Evolutionary conservation across 768 basidiomycete species (phyloP), one percentile per base, ranked within the genome.

Genomic region (Xerocomellus chrysenteron): DNA sequence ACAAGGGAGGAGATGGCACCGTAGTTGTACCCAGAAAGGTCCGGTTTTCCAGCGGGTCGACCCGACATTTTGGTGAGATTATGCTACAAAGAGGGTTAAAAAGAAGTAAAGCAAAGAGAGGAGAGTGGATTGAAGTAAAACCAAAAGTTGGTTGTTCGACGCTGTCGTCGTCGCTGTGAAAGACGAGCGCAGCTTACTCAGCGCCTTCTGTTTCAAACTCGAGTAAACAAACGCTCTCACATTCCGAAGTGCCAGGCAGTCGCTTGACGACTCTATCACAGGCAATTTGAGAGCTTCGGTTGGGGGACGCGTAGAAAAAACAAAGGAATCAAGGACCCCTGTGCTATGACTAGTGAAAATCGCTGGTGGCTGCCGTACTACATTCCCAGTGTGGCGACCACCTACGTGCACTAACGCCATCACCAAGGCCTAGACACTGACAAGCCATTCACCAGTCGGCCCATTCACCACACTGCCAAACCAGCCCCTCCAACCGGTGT

Each of bases 11-110:
- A 93, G 68, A 98, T 95, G 52, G 92, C 92, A 45, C 89, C 86
- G 81, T 98, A 98, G 78, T 97, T 97, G 84, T 94, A 98, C 43
- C 85, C 86, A 59, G 92, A 93, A 65, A 91, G 75, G 73, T 96
- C 92, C 50, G 84, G 87, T 76, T 88, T 90, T 57, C 73, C 79
- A 43, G 72, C 67, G 3, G 74, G 70, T 40, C 73, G 71, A 42
- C 73, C 69, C 8, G 78, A 71, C 78, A 79, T 79, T 58, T 57
- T 61, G 32, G 12, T 2, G 17, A 7, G 19, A 6, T n/a, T 26
- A 53, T 50, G 50, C 51, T 54, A 58, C 55, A 65, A 21, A 49
- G 19, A 45, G 10, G 10, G 17, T 48, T 35, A 6, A 36, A 24
- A 49, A 6, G 17, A 37, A 26, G 30, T 19, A 32, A 19, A 32